These are phyloP conservation scores for Parietaria judaica DNA, from an alignment of 306 rosid genomes.

Conservation along the genomic window DNA sequence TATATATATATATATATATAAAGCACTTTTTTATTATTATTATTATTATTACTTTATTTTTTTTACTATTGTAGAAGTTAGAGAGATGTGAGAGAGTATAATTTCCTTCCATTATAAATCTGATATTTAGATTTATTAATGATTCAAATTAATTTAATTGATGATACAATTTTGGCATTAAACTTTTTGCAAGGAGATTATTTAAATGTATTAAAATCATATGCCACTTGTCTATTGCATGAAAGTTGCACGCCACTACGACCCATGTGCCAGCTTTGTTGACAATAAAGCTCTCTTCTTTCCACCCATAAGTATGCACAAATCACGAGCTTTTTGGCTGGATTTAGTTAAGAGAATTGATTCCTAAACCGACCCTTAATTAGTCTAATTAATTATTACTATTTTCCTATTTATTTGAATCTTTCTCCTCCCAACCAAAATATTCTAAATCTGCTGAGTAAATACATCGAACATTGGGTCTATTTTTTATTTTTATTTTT, in stretches of 20 bases:
- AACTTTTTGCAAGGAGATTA: no score
- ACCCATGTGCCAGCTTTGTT: conserved; percentile 11
- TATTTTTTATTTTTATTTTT: not conserved
- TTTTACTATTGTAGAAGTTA: no score
- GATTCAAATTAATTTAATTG: no score
- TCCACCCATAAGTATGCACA: not conserved
- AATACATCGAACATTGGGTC: not conserved
- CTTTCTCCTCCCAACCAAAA: not conserved
- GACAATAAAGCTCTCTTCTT: conserved; percentile 9
- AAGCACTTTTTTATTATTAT: no score
- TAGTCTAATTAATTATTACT: not conserved
- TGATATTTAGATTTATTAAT: no score
- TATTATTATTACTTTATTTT: no score
- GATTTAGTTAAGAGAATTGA: not conserved
- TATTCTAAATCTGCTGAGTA: conserved; percentile 1
- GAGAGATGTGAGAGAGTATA: no score
- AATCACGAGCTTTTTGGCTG: conserved; percentile 1
- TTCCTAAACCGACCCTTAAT: not conserved
- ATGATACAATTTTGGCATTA: no score
- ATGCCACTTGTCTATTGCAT: conserved; percentile 3
- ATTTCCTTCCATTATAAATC: no score
- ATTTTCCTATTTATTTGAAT: not conserved
- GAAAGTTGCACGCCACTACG: conserved; percentile 7
- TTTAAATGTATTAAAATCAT: not conserved
- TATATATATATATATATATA: no score